Evolutionary conservation across 129 eudicot genomes (phyloP).

Genomic region (Ambrosia trifida): DNA sequence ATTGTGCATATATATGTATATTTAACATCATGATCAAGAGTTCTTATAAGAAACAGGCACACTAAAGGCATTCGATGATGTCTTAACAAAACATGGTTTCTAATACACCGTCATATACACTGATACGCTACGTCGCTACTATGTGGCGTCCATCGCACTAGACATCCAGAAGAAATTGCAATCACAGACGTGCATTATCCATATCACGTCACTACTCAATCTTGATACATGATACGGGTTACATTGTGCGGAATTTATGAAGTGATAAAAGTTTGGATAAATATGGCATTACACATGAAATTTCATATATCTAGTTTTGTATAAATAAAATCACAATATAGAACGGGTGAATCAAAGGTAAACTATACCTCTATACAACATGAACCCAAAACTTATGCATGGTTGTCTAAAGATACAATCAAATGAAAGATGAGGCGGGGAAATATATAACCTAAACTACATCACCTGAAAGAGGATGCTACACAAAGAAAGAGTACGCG

Average conservation of each 20-base stretch:
- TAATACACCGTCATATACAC: slow-evolving; percentile 30
- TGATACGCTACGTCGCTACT: no score
- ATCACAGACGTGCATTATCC: no score
- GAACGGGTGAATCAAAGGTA: not conserved
- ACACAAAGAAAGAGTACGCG: slow-evolving; percentile 28
- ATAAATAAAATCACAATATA: slow-evolving; percentile 21
- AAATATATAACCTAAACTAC: slow-evolving; percentile 38
- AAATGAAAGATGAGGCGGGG: slow-evolving; percentile 21
- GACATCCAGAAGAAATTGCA: no score
- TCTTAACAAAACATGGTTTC: slow-evolving; percentile 18
- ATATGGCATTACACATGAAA: slow-evolving; percentile 31
- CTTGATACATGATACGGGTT: slow-evolving; percentile 5
- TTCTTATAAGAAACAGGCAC: slow-evolving; percentile 22
- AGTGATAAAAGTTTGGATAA: slow-evolving; percentile 15
- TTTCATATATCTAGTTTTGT: slow-evolving; percentile 30
- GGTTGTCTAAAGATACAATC: slow-evolving; percentile 37
- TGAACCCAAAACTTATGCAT: slow-evolving; percentile 44
- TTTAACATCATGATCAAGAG: slow-evolving; percentile 26
- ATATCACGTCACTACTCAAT: no score
- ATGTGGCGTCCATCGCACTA: no score
- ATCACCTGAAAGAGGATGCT: slow-evolving; percentile 45
- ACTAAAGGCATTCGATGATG: slow-evolving; percentile 15
- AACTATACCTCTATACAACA: slow-evolving; percentile 64
- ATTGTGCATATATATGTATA: slow-evolving; percentile 24
- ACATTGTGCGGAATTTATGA: slow-evolving; percentile 7